These are phyloP conservation scores for Populus euphratica DNA, from an alignment of 345 rosid genomes.

Conservation along the genomic window DNA sequence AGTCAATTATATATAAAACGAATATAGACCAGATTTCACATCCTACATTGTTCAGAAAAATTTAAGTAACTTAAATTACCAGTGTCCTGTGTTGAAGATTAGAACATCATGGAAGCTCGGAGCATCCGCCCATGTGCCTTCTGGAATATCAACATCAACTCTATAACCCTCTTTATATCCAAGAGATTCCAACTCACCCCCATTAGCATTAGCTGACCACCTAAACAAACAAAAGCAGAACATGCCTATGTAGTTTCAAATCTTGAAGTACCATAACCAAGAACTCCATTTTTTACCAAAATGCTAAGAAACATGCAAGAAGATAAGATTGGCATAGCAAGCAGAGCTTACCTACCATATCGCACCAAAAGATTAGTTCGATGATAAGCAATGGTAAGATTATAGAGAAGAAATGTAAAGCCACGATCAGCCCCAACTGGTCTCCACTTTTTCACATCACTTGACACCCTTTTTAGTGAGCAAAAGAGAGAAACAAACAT, in stretches of 20 bases:
- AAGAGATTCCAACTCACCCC: constrained; percentile 66
- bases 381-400: constrained; percentile 88
- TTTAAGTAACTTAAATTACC: constrained; percentile 36
- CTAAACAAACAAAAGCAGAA: constrained; percentile 34
- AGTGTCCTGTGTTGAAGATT: constrained; percentile 83
- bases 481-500: constrained; percentile 93
- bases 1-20: no score
- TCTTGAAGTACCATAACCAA: no score
- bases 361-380: constrained; percentile 87
- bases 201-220: constrained; percentile 66
- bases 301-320: not conserved
- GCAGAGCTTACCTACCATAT: constrained; percentile 84
- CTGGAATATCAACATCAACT: constrained; percentile 91
- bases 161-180: constrained; percentile 86
- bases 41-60: not conserved
- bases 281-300: not conserved
- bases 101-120: constrained; percentile 69
- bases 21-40: not conserved
- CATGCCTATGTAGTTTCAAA: not conserved
- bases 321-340: not conserved
- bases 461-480: constrained; percentile 49
- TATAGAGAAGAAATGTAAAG: constrained; percentile 68
- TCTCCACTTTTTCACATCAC: constrained; percentile 86
- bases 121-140: constrained; percentile 78
- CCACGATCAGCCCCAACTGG: constrained; percentile 94